Percentiles rank a stretch among this genome's conserved stretches.
Conservation (phyloP, 176 grass and related monocot species). For the Themeda triandra region DNA sequence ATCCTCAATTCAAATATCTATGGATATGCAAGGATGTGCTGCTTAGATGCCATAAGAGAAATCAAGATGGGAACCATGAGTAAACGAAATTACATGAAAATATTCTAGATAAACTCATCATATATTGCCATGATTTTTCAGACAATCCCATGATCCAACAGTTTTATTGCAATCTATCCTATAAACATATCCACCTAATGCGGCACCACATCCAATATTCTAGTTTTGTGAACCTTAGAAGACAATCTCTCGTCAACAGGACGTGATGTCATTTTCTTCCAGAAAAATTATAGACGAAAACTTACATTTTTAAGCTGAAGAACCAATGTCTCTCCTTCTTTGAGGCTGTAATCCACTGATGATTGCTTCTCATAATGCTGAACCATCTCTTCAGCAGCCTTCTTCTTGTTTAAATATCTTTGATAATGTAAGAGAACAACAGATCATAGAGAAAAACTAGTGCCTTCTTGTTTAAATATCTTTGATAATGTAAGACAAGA, state of each 20-base stretch:
- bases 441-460: constrained; percentile 2
- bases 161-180: neutral
- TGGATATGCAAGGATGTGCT: neutral
- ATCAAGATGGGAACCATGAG: neutral
- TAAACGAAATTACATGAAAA: constrained; percentile 3
- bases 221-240: neutral
- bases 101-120: neutral
- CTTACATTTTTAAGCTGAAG: constrained; percentile 96
- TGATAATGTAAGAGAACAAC: constrained; percentile 47
- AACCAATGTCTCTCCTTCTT: constrained; percentile 99
- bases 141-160: neutral
- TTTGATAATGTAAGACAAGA: constrained; percentile 54
- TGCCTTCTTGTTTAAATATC: constrained; percentile 94
- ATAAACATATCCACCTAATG: neutral
- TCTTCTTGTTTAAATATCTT: constrained; percentile 99
- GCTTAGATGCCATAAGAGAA: constrained; percentile 2
- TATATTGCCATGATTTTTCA: neutral
- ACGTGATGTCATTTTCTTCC: neutral
- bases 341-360: constrained; percentile 95
- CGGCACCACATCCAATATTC: neutral
- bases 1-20: neutral
- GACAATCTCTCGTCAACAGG: neutral
- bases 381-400: constrained; percentile 97
- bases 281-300: neutral
- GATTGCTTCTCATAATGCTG: constrained; percentile 87